Conservation (phyloP, 441 rosid genomes). For the Melastoma candidum region DNA sequence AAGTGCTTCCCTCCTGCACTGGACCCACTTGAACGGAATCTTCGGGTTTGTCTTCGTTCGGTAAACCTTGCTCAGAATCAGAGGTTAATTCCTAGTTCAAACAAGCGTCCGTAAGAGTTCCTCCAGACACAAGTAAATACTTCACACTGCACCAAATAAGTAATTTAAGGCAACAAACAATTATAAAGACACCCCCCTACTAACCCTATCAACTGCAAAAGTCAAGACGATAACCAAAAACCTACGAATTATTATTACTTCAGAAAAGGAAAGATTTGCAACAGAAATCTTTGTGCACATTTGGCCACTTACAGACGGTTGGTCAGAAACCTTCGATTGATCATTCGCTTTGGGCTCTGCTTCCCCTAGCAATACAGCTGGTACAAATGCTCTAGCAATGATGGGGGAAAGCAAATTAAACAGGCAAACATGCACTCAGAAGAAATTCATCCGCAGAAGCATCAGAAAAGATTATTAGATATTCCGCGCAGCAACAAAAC, state of each 20-base stretch:
- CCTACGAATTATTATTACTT: too few species aligned
- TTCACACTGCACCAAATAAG: background rate
- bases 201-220: too few species aligned
- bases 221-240: too few species aligned
- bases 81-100: slow-evolving; percentile 52
- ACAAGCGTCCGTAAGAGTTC: slow-evolving; percentile 7
- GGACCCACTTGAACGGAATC: slow-evolving; percentile 45
- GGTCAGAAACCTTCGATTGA: slow-evolving; percentile 60
- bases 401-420: slow-evolving; percentile 14
- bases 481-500: slow-evolving; percentile 10
- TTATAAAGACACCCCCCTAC: too few species aligned
- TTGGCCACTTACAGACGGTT: slow-evolving; percentile 46
- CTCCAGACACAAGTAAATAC: background rate
- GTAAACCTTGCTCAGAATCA: slow-evolving; percentile 55
- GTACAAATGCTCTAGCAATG: slow-evolving; percentile 84
- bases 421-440: background rate
- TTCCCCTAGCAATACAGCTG: slow-evolving; percentile 95
- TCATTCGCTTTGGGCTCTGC: slow-evolving; percentile 75
- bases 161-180: background rate
- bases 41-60: slow-evolving; percentile 50
- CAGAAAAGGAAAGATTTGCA: too few species aligned
- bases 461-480: too few species aligned
- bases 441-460: background rate
- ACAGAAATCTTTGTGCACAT: slow-evolving; percentile 1
- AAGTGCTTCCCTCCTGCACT: slow-evolving; percentile 44